Percentiles rank a stretch among this genome's conserved stretches.
phyloP scores from a whole-genome alignment of 345 rosid species.

The Turritis glabra region DNA sequence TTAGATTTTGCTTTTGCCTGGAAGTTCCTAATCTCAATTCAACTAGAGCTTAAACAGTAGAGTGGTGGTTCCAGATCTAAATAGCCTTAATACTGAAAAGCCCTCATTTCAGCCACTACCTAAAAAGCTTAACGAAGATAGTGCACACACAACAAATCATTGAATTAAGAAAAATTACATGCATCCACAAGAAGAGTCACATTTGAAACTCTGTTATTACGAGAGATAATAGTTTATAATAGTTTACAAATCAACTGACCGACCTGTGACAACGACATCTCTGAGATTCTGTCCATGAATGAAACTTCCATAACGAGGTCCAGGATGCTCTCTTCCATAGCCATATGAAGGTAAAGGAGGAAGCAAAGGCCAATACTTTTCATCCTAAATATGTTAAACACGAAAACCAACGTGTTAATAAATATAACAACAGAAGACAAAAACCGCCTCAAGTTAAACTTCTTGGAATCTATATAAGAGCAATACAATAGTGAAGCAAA shows the following conservation, averaged over 20 bases:
- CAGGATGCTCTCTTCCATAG: conserved; percentile 67
- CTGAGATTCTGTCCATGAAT: conserved; percentile 71
- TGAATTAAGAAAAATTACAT: not conserved
- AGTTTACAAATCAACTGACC: conserved; percentile 17
- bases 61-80: not conserved
- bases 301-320: conserved; percentile 73
- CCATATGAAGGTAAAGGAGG: conserved; percentile 77
- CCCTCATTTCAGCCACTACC: not conserved
- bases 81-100: not conserved
- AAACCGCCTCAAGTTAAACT: not conserved
- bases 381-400: conserved; percentile 44
- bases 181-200: not conserved
- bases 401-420: not conserved
- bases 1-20: not conserved
- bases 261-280: conserved; percentile 70
- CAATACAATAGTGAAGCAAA: not conserved
- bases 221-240: not conserved
- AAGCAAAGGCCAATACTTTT: conserved; percentile 63
- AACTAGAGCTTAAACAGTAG: not conserved
- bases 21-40: not conserved
- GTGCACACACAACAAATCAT: not conserved
- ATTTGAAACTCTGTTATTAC: not conserved
- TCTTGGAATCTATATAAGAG: not conserved
- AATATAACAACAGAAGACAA: not conserved
- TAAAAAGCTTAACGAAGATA: not conserved